Evolutionary conservation across 352 stramenopile genomes (phyloP), one percentile per base, ranked within the genome.

Genomic region (Elongisporangium prolatum): DNA sequence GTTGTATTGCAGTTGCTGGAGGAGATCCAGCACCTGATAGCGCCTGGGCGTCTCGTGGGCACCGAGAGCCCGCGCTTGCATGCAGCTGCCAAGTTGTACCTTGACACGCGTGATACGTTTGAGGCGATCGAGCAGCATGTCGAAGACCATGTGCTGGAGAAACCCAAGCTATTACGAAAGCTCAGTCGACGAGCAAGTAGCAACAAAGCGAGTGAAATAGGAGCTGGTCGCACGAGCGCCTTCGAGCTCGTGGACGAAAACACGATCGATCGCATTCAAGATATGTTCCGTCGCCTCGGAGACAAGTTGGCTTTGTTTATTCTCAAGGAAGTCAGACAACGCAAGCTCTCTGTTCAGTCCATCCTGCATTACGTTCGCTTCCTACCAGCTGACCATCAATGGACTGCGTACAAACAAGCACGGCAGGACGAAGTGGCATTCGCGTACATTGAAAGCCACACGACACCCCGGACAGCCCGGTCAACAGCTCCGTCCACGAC

Each of bases 81-180:
- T n/a, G 77, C 80, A 8, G 81, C 81, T 2, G 79, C 81, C 21
- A 86, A 86, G 63, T 67, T 91, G 50, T 91, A 88, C 57, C 67
- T 91, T 17, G 79, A 89, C 63, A 91, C 79, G 17, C 79, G 82
- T 24, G 79, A 91, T 55, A 80, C 79, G 9, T 91, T 88, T 50
- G 77, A 91, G 56, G 77, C 69, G 0, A 78, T 88, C 48, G 79
- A 91, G 52, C 66, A 74, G 10, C 57, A 77, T 37, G 69, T 88
- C 16, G 78, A 90, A 49, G 61, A 75, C 52, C 63, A 74, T 44
- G 34, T 75, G 17, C 61, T 64, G 2, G 68, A 75, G 18, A 73
- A 64, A 11, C 74, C 80, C 11, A 85, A 77, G 59, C 58, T 84
- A 8, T 69, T 85, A 20, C 74, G 77, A 11, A 77, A 74, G 50